Evolutionary conservation across 192 early-diverging fungal genomes (phyloP).

Genomic region (Entomortierella lignicola): DNA sequence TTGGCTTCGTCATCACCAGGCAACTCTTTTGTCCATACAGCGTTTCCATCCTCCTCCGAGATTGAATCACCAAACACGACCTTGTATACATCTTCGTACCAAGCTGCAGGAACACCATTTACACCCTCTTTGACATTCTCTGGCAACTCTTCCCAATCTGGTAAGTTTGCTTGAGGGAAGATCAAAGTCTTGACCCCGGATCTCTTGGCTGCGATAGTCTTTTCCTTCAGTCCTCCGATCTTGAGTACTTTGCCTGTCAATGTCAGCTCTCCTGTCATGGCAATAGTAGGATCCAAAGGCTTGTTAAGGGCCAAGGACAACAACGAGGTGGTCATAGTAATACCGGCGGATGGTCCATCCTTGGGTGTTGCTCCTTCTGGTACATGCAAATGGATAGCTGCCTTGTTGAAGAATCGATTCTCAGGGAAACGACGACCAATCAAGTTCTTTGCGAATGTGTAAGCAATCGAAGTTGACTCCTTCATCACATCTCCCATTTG

Average conservation of each 20-base stretch:
- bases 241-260: slow-evolving; percentile 97
- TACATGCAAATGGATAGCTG: slow-evolving; percentile 93
- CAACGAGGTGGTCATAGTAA: slow-evolving; percentile 95
- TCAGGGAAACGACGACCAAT: slow-evolving; percentile 79
- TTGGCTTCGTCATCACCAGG: slow-evolving; percentile 29
- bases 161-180: slow-evolving; percentile 88
- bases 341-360: slow-evolving; percentile 96
- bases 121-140: slow-evolving; percentile 93
- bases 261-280: slow-evolving; percentile 99
- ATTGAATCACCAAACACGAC: slow-evolving; percentile 59
- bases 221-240: slow-evolving; percentile 98
- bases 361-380: slow-evolving; percentile 98
- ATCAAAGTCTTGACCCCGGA: slow-evolving; percentile 89
- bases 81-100: slow-evolving; percentile 81
- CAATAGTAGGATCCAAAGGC: slow-evolving; percentile 81
- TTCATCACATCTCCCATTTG: slow-evolving; percentile 99
- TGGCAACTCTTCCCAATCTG: slow-evolving; percentile 97
- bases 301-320: slow-evolving; percentile 90
- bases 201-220: slow-evolving; percentile 97
- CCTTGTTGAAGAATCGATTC: slow-evolving; percentile 93
- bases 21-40: slow-evolving; percentile 40
- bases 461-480: slow-evolving; percentile 94
- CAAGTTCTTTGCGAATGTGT: slow-evolving; percentile 94
- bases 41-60: slow-evolving; percentile 37
- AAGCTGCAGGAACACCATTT: slow-evolving; percentile 81